phyloP scores from a whole-genome alignment of 106 monocot genomes.

The Gastrodia elata region DNA sequence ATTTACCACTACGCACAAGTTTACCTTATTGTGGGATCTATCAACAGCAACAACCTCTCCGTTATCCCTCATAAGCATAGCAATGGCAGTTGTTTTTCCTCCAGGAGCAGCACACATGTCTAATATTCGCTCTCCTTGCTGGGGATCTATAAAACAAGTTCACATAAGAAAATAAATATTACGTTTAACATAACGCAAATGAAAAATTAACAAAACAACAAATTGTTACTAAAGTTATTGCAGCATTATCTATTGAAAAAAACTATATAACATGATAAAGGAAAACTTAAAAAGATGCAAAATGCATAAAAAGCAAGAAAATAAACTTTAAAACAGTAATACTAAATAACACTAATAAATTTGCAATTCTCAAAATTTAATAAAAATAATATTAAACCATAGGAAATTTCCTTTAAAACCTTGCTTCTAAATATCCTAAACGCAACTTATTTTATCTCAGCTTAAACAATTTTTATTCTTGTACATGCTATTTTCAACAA shows the following conservation, averaged over 20 bases:
- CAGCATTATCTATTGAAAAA: not conserved
- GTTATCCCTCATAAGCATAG: constrained; percentile 81
- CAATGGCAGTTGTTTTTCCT: constrained; percentile 99
- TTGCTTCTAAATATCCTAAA: too few relatives aligned
- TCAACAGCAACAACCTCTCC: constrained; percentile 87
- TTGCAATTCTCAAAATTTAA: too few relatives aligned
- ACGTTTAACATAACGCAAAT: not conserved
- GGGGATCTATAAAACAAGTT: constrained; percentile 60
- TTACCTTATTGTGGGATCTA: constrained; percentile 98
- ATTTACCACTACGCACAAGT: too few relatives aligned
- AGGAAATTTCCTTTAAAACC: too few relatives aligned
- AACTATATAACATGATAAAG: not conserved
- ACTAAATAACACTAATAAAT: too few relatives aligned
- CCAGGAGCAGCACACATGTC: constrained; percentile 99
- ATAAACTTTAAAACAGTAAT: not conserved
- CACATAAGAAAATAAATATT: not conserved
- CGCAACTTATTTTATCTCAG: too few relatives aligned
- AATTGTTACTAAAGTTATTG: not conserved
- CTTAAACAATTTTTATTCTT: too few relatives aligned
- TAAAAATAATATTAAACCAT: too few relatives aligned
- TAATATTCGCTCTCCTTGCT: constrained; percentile 79
- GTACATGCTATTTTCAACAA: too few relatives aligned
- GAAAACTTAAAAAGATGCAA: not conserved
- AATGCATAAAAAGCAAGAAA: not conserved
- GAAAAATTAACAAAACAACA: constrained; percentile 1